Base-by-base conservation (phyloP, 306 rosid species). In the Ziziphus jujuba region DNA sequence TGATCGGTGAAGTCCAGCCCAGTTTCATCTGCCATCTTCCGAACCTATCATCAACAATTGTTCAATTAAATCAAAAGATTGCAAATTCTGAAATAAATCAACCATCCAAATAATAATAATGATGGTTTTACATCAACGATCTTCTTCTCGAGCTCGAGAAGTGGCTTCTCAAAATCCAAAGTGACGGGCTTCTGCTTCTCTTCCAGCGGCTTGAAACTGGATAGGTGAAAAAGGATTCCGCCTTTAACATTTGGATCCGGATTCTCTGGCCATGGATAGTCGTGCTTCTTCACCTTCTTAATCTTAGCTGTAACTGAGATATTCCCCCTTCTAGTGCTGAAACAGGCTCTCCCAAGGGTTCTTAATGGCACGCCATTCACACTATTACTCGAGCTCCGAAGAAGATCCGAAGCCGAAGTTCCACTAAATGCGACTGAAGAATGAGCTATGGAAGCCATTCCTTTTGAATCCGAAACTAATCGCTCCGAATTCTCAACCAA, bases 1-100 rank as follows among this genome's bases (percentile, higher is more conserved):
- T 93, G 97, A 83, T 88, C 92, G 58, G 82, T 80, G 81, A 93
- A 93, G 82, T 93, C 99, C 82, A 93, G 65, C 34, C 96, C 97
- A 59, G 97, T 88, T 75, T 90, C 96, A 9, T 76, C 56, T 0
- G 97, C 99, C 97, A 88, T 85, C 81, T 87, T 86, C 81, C 85
- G 85, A 72, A 93, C 87, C 99, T 90, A 73, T 67, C 56, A 57
- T 21, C 80, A 59, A 60, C 6, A 63, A 25, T 54, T 40, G 31
- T 62, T 61, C 52, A 7, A 35, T 56, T 49, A 44, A 33, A 73
- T 11, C 59, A 70, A 71, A 51, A 65, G 22, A 56, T 14, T 58
- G 40, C 13, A 23, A 50, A 72, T 35, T 48, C 50, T 49, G 55
- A 65, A 72, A 36, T 47, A 51, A 73, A 56, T 19, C 21, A 65